Base-by-base conservation (phyloP, 1,284 basidiomycete genomes). In the Leucoagaricus sp. region DNA sequence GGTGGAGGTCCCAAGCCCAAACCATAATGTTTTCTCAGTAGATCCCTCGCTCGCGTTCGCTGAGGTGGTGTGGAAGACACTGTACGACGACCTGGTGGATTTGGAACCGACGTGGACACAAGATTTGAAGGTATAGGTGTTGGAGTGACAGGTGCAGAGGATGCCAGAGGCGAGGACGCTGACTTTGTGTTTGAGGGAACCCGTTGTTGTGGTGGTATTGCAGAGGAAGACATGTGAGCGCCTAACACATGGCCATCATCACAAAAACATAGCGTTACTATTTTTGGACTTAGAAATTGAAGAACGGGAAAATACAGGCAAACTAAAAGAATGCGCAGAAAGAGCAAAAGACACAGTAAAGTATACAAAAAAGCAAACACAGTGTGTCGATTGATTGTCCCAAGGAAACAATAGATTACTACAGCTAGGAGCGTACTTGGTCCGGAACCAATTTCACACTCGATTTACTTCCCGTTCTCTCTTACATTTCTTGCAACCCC, bases 1-100 rank as follows among this genome's bases (percentile, higher is more conserved):
- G 81, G 78, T 21, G 89, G 89, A 31, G 85, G 84, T 0, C 86
- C 85, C 29, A 91, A 73, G 31, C 85, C 87, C 21, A 94, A 70
- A 4, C 91, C 90, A 77, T 94, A 94, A 65, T 94, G 91, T 63
- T 91, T 91, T 65, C 92, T 77, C 55, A 94, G 66, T 50, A 93
- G 67, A 67, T 93, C 89, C 61, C 87, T 77, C 13, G 91, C 91
- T n/a, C 85, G 79, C n/a, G 81, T 77, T 67, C 49, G 48, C 10
- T 46, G 63, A 47, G 57, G 38, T 42, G 57, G 47, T 29, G 56
- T 40, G 19, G 51, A 42, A 29, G 53, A 31, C 15, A 44, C 42
- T 25, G 53, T 21, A 17, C 51, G 54, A 31, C 49, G 38, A 34
- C 50, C 53, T 44, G 49, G 46, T 8, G 25, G 26, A 38, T 40